These are phyloP conservation scores for Clarireedia monteithiana DNA, from an alignment of 2,329 filamentous ascomycete species.

Conservation along the genomic window DNA sequence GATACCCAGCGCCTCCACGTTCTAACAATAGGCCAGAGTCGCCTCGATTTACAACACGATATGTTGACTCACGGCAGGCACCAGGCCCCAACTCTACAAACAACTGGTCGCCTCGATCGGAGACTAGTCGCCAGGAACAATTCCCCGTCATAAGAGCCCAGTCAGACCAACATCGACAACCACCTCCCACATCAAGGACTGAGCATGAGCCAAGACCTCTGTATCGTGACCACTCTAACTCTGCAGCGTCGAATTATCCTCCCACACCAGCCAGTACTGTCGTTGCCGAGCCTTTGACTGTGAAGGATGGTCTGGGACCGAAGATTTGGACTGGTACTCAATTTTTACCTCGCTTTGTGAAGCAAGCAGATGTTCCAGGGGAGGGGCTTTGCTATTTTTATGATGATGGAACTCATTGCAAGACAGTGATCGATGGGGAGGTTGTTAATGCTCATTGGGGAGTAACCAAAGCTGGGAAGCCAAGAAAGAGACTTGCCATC, in stretches of 20 bases:
- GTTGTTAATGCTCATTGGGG: conserved; percentile 88
- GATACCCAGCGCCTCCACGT: conserved; percentile 21
- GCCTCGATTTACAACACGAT: conserved; percentile 23
- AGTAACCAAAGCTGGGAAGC: conserved; percentile 88
- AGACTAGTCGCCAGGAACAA: conserved; percentile 19
- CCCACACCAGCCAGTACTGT: conserved; percentile 21
- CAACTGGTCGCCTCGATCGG: conserved; percentile 26
- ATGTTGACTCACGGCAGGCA: conserved; percentile 13
- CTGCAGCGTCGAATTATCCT: conserved; percentile 19
- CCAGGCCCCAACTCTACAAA: conserved; percentile 16
- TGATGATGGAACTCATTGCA: conserved; percentile 76
- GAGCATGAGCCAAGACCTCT: conserved; percentile 18
- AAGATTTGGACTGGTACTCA: conserved; percentile 65
- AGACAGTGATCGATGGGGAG: conserved; percentile 77
- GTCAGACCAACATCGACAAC: conserved; percentile 15
- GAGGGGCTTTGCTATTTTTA: conserved; percentile 82
- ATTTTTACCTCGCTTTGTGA: conserved; percentile 58
- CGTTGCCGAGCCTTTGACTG: conserved; percentile 23
- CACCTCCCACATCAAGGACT: conserved; percentile 14
- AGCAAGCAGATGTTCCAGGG: conserved; percentile 60
- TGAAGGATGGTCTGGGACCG: conserved; percentile 54
- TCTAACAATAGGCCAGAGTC: conserved; percentile 22
- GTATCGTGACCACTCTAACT: conserved; percentile 19
- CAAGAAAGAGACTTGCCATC: conserved; percentile 81
- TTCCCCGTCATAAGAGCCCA: conserved; percentile 25